These are phyloP conservation scores for Raphanus raphanistrum DNA, from an alignment of 345 rosid species.

Conservation along the genomic window DNA sequence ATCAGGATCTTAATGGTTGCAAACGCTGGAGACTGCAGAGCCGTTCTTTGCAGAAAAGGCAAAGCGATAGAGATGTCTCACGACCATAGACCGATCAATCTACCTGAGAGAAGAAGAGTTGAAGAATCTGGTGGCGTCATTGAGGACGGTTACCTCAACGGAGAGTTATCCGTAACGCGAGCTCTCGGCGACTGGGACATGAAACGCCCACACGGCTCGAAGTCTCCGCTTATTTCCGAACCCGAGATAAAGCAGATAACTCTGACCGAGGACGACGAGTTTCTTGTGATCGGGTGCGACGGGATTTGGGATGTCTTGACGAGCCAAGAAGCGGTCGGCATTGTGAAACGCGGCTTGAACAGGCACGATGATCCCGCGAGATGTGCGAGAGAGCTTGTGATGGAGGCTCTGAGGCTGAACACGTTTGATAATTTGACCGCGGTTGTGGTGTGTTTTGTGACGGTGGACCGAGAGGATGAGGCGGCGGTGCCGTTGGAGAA, in stretches of 20 bases:
- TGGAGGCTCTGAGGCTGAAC: conserved; percentile 62
- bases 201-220: conserved; percentile 60
- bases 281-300: conserved; percentile 83
- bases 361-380: conserved; percentile 70
- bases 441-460: conserved; percentile 65
- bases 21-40: conserved; percentile 44
- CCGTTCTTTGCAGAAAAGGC: conserved; percentile 40
- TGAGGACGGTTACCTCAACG: conserved; percentile 48
- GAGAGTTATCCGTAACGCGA: conserved; percentile 62
- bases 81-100: conserved; percentile 64
- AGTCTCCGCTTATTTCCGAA: conserved; percentile 72
- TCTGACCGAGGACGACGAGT: conserved; percentile 81
- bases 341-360: conserved; percentile 60
- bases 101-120: conserved; percentile 67
- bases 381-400: conserved; percentile 76
- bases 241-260: conserved; percentile 65
- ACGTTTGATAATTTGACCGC: conserved; percentile 80
- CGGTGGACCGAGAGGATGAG: conserved; percentile 45
- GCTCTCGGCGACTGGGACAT: conserved; percentile 92
- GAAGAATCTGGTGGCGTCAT: conserved; percentile 51
- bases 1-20: conserved; percentile 57
- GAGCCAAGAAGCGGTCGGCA: conserved; percentile 76
- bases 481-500: conserved; percentile 30
- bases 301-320: conserved; percentile 94
- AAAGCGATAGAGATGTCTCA: conserved; percentile 43